Evolutionary conservation across 1,284 basidiomycete genomes (phyloP), one percentile per base, ranked within the genome.

Genomic region (Ganoderma multipileum): DNA sequence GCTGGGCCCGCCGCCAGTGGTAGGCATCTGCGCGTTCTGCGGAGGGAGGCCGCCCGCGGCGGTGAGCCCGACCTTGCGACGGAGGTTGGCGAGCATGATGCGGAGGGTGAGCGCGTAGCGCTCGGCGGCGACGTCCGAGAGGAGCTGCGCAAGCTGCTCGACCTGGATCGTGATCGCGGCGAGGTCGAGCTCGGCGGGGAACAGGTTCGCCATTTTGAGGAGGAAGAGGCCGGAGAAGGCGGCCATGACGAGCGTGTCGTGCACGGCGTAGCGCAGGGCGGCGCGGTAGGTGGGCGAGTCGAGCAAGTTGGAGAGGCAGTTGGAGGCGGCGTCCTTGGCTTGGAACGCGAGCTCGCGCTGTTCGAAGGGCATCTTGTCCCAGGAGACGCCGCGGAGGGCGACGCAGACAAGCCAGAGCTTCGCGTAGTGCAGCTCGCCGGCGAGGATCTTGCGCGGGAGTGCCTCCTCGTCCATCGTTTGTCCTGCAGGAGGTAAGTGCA

Each of bases 361-460:
- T 77, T 97, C 96, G 68, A 94, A 94, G 1, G 94, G 89, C 91
- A 97, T 96, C 81, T 95, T 96, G 76, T 97, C 95, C 93, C 95
- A 97, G 12, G 93, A 90, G 50, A 92, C 93, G 7, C 96, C 96
- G 66, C 96, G 89, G 44, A 98, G 84, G 11, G 95, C 95, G 6
- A 97, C 93, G 76, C 96, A 97, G 38, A 96, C 92, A 41, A 97
- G 89, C 95, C 96, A 98, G 6, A 98, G 84, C 79, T 97, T 95
- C 36, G 95, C 94, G 77, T 96, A 95, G 75, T 96, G 91, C 68
- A 97, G 83, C 76, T 98, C 96, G 9, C 93, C 93, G 1, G 91
- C 90, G 41, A 97, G 87, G 57, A 97, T 90, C 79, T 95, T 95
- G 64, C 95, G 90, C 54, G 96, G 85, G 16, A 97, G 83, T 6